These are phyloP conservation scores for Austroboletus novae-zelandiae DNA, from an alignment of 1,284 basidiomycete genomes.

Conservation along the genomic window DNA sequence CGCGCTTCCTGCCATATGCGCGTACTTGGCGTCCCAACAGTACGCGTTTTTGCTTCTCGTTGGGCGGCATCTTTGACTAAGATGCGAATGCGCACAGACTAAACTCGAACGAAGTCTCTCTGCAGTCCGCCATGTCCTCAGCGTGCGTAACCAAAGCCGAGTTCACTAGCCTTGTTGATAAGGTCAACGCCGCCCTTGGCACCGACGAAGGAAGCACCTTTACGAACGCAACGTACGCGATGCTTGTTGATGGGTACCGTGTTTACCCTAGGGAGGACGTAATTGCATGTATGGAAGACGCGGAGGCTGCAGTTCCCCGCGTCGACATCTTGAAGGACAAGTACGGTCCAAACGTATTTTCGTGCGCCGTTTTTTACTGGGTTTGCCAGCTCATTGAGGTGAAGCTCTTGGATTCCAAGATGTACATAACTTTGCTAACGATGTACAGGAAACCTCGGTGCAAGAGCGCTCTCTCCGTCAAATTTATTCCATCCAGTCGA, in stretches of 20 bases:
- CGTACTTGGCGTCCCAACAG: conserved; percentile 32
- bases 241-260: conserved; percentile 20
- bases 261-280: conserved; percentile 10
- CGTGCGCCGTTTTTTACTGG: conserved; percentile 33
- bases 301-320: conserved; percentile 19
- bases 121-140: conserved; percentile 22
- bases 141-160: conserved; percentile 22
- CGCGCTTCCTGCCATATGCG: conserved; percentile 28
- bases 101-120: conserved; percentile 28
- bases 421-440: neutral
- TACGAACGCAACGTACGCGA: conserved; percentile 18
- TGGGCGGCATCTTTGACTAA: neutral
- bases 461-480: conserved; percentile 18
- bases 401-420: neutral
- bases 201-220: neutral
- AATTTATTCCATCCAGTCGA: conserved; percentile 14
- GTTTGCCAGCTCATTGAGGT: conserved; percentile 34
- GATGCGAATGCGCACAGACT: conserved; percentile 10
- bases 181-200: conserved; percentile 18
- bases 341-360: conserved; percentile 16
- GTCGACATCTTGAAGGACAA: conserved; percentile 16
- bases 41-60: conserved; percentile 9
- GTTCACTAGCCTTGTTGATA: conserved; percentile 25
- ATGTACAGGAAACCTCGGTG: conserved; percentile 20
- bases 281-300: conserved; percentile 29